These are phyloP conservation scores for Tolypocladium amazonense DNA, from an alignment of 2,329 filamentous ascomycete genomes.

Conservation along the genomic window DNA sequence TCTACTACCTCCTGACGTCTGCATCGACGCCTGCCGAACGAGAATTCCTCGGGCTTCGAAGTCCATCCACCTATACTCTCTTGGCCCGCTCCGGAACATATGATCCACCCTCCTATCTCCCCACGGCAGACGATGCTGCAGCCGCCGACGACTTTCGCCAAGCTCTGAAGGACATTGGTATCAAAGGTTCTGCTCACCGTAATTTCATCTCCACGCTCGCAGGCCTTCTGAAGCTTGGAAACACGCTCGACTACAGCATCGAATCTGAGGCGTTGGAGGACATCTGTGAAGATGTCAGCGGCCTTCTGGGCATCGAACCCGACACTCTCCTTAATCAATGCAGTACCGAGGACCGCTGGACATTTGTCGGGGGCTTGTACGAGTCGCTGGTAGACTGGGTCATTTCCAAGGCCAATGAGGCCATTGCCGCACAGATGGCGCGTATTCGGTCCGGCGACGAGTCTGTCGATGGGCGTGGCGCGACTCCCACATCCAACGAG, in stretches of 20 bases:
- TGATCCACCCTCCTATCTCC: slow-evolving; percentile 74
- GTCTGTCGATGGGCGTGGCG: slow-evolving; percentile 52
- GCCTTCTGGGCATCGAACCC: slow-evolving; percentile 75
- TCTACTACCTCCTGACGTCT: slow-evolving; percentile 93
- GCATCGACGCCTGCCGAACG: slow-evolving; percentile 80
- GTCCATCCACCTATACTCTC: slow-evolving; percentile 65
- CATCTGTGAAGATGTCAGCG: slow-evolving; percentile 81
- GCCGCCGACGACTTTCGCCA: slow-evolving; percentile 87
- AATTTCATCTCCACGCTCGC: slow-evolving; percentile 79
- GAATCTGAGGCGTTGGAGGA: slow-evolving; percentile 79
- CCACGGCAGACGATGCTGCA: slow-evolving; percentile 84
- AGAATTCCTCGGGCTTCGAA: slow-evolving; percentile 75
- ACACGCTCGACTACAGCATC: slow-evolving; percentile 74
- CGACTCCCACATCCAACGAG: slow-evolving; percentile 57
- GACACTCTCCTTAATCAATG: slow-evolving; percentile 70
- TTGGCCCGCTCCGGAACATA: slow-evolving; percentile 80
- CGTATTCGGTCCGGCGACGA: slow-evolving; percentile 55
- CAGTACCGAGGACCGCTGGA: slow-evolving; percentile 72
- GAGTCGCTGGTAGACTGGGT: slow-evolving; percentile 95
- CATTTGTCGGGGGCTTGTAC: slow-evolving; percentile 78
- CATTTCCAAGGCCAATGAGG: slow-evolving; percentile 74
- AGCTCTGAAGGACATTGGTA: slow-evolving; percentile 81
- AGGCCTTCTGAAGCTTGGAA: slow-evolving; percentile 81
- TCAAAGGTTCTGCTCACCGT: slow-evolving; percentile 75
- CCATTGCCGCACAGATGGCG: slow-evolving; percentile 68